Base-by-base conservation (phyloP, 352 stramenopile genomes). In the Thalassiosira mediterranea region DNA sequence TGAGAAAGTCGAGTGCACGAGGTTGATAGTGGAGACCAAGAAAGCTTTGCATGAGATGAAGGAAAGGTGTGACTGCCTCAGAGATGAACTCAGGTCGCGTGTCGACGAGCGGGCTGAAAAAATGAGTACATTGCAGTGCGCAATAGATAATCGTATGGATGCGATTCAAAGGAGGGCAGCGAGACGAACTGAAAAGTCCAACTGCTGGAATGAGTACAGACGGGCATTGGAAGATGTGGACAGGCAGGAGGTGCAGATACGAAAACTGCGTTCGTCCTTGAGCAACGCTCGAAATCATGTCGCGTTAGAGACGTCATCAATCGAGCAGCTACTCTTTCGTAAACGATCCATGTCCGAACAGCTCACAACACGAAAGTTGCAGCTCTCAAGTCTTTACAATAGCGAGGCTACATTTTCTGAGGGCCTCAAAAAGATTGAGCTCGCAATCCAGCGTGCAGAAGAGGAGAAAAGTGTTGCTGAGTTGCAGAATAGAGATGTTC, bases 1-100 rank as follows among this genome's bases (percentile, higher is more conserved):
- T 37, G 56, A 80, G 49, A 80, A 71, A 48, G 37, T 66, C n/a
- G 56, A 80, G 66, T 60, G 40, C 28, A 75, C 25, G 1, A 53
- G 54, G 17, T 49, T 71, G 21, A 67, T 71, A 8, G 10, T 28
- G 40, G 40, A 44, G 34, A 62, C 48, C 2, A 68, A 73, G 1
- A 58, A 74, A 25, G 32, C 37, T 47, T 37, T 73, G 26, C 57
- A 40, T 47, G 60, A 63, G 17, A 34, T 79, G 32, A 68, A 69
- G 7, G 4, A 23, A 21, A 79, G 47, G 38, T 51, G 23, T 66
- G 19, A 42, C 21, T 23, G 29, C 4, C 51, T 75, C 11, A 34
- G 65, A 42, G 38, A 21, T 34, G 29, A 71, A 21, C 47, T 80
- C 29, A 17, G 26, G 57, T 8, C 11, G 4, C 21, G 31, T 19